These are phyloP conservation scores for Trametes sp. DNA, from an alignment of 1,284 basidiomycete species.

Conservation along the genomic window DNA sequence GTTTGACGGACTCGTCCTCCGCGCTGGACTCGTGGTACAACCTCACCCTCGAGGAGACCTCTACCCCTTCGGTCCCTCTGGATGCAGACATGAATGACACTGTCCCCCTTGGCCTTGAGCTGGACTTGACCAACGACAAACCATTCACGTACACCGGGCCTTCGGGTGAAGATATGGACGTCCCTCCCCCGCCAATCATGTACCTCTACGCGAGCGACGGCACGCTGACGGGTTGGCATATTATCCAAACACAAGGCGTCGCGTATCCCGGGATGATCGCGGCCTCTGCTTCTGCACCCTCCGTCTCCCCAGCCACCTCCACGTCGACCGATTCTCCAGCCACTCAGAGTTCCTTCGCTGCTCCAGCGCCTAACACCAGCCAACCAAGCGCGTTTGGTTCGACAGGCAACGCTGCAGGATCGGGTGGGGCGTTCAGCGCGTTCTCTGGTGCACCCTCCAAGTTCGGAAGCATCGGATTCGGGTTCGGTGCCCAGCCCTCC, in stretches of 20 bases:
- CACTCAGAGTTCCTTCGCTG: slow-evolving; percentile 15
- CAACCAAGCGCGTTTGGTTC: slow-evolving; percentile 21
- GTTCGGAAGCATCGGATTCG: slow-evolving; percentile 32
- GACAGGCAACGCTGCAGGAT: slow-evolving; percentile 9
- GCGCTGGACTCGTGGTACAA: slow-evolving; percentile 66
- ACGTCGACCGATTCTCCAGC: slow-evolving; percentile 2
- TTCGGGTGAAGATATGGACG: slow-evolving; percentile 54
- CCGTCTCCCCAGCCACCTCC: slow-evolving; percentile 24
- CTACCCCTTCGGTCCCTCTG: slow-evolving; percentile 72
- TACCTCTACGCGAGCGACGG: slow-evolving; percentile 85
- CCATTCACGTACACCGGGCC: slow-evolving; percentile 48
- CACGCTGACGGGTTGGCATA: slow-evolving; percentile 78
- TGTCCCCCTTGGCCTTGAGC: slow-evolving; percentile 69
- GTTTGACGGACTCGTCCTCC: slow-evolving; percentile 44
- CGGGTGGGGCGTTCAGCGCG: slow-evolving; percentile 24
- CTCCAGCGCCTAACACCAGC: slow-evolving; percentile 6
- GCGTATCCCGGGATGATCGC: slow-evolving; percentile 65
- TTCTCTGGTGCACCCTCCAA: slow-evolving; percentile 37
- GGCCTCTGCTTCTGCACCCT: slow-evolving; percentile 18
- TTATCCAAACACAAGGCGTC: slow-evolving; percentile 62
- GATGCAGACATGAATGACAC: slow-evolving; percentile 79
- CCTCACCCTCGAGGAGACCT: slow-evolving; percentile 77
- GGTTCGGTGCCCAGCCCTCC: slow-evolving; percentile 18
- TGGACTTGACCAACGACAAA: slow-evolving; percentile 70
- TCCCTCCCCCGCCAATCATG: slow-evolving; percentile 73